Evolutionary conservation across 1,284 basidiomycete species (phyloP).

Genomic region (Phellopilus nigrolimitatus): DNA sequence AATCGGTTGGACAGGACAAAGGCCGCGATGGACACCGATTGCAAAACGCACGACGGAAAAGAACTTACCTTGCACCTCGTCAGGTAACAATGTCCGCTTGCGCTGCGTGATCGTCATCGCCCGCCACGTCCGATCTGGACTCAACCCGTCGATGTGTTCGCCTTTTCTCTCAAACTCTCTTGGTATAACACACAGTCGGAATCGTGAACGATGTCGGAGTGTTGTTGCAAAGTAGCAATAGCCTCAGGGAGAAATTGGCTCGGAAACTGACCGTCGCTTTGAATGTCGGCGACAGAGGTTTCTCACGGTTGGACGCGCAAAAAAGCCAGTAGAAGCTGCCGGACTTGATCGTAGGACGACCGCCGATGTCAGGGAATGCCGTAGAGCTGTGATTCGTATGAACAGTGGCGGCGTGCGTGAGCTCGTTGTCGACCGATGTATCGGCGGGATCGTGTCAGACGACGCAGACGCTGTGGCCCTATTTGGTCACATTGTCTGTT

Average conservation of each 20-base stretch:
- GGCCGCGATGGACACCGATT: constrained; percentile 9
- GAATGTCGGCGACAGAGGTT: constrained; percentile 3
- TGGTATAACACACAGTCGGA: neutral
- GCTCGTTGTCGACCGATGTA: constrained; percentile 4
- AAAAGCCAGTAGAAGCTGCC: neutral
- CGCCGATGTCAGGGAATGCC: neutral
- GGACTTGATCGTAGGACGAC: neutral
- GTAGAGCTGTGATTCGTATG: constrained; percentile 3
- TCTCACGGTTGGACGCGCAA: constrained; percentile 2
- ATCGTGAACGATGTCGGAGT: constrained; percentile 22
- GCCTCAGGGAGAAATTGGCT: neutral
- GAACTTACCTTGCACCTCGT: constrained; percentile 67
- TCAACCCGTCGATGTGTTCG: neutral
- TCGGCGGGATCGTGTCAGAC: constrained; percentile 12
- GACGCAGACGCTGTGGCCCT: constrained; percentile 6
- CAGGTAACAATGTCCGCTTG: constrained; percentile 65
- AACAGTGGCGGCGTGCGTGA: neutral
- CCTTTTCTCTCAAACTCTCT: neutral
- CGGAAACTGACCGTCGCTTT: neutral
- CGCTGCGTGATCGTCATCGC: constrained; percentile 73
- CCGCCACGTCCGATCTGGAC: constrained; percentile 2
- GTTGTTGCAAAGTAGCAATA: neutral
- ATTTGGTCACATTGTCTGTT: neutral
- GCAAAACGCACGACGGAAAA: constrained; percentile 24
- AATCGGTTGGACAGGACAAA: constrained; percentile 36